These are phyloP conservation scores for Herpetomonas samuelpessoai DNA, from an alignment of 208 protist genomes.

Conservation along the genomic window DNA sequence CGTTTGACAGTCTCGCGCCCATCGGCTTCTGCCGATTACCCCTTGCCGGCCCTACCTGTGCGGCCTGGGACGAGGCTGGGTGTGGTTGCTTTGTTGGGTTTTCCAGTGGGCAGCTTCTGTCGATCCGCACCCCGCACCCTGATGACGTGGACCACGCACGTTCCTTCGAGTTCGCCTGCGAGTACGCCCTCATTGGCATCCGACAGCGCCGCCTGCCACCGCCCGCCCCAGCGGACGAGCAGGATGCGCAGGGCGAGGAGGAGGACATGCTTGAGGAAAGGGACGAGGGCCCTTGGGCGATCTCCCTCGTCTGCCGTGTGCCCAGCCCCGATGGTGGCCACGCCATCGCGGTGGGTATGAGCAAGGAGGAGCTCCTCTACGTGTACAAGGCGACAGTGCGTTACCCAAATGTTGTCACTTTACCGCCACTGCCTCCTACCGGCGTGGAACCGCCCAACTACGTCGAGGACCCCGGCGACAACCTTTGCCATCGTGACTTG, in stretches of 20 bases:
- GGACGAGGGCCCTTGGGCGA: constrained; percentile 75
- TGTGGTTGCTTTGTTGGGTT: constrained; percentile 70
- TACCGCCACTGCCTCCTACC: constrained; percentile 82
- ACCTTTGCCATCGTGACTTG: constrained; percentile 75
- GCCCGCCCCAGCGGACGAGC: constrained; percentile 47
- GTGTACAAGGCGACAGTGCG: constrained; percentile 54
- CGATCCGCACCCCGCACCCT: constrained; percentile 42
- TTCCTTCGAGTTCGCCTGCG: constrained; percentile 63
- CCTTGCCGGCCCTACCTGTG: constrained; percentile 41
- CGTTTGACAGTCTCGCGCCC: constrained; percentile 31
- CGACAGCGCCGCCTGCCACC: constrained; percentile 67
- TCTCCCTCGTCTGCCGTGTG: constrained; percentile 46
- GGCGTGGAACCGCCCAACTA: constrained; percentile 82
- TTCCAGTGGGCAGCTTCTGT: constrained; percentile 63
- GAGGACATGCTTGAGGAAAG: constrained; percentile 76
- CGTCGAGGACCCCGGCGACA: constrained; percentile 86
- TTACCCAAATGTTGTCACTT: constrained; percentile 45
- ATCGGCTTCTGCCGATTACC: constrained; percentile 81
- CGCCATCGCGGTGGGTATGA: constrained; percentile 57
- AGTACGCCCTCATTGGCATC: constrained; percentile 68
- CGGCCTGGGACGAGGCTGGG: constrained; percentile 57
- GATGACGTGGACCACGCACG: constrained; percentile 53
- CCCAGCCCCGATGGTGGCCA: constrained; percentile 17
- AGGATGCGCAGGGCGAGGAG: constrained; percentile 44
- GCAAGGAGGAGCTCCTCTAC: constrained; percentile 73